Conservation (phyloP, 495 filamentous ascomycete genomes). For the Daldinia loculata region DNA sequence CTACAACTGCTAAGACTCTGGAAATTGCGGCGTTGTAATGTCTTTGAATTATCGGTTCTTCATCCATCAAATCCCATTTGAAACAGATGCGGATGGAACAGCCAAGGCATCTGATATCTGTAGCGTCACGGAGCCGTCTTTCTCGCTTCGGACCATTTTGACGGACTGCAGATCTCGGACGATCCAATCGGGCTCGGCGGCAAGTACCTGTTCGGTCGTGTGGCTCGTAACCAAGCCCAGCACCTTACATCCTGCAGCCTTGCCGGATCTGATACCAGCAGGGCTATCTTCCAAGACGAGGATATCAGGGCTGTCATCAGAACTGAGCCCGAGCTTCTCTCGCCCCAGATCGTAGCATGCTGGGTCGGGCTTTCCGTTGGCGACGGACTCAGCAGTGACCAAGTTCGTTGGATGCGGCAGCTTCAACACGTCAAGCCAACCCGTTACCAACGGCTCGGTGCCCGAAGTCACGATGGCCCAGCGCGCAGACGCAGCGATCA, state of each 20-base stretch:
- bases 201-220: conserved; percentile 70
- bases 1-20: conserved; percentile 1
- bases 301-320: conserved; percentile 51
- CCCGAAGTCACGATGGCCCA: conserved; percentile 97
- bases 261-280: conserved; percentile 88
- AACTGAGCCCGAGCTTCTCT: conserved; percentile 64
- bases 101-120: conserved; percentile 56
- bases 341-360: conserved; percentile 81
- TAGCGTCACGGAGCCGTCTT: conserved; percentile 59
- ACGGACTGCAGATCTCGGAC: conserved; percentile 81
- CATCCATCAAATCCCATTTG: conserved; percentile 2
- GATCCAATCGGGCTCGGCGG: conserved; percentile 86
- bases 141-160: conserved; percentile 58
- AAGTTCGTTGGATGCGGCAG: conserved; percentile 78
- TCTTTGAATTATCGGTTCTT: not conserved
- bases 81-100: not conserved
- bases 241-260: conserved; percentile 88
- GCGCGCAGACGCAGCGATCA: conserved; percentile 60
- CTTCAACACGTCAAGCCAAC: conserved; percentile 82
- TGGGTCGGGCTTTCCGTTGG: conserved; percentile 87
- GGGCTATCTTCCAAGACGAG: conserved; percentile 93
- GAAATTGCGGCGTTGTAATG: conserved; percentile 3
- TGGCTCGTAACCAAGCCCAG: conserved; percentile 90
- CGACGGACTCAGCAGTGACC: conserved; percentile 86
- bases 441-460: conserved; percentile 78